Conservation (phyloP, 73 alveolate species). For the Paramecium caudatum region DNA sequence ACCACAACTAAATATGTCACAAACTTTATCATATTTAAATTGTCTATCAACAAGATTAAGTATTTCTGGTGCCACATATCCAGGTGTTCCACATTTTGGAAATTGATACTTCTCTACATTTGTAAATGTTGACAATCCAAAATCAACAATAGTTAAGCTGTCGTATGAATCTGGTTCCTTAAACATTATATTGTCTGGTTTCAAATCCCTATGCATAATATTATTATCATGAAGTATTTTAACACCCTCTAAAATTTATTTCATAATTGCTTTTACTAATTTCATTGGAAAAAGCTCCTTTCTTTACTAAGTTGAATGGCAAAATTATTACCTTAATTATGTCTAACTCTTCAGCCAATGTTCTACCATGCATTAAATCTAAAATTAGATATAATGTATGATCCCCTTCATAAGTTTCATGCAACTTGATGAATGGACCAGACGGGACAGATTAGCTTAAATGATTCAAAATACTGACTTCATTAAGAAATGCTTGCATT, state of each 20-base stretch:
- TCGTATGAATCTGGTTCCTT: slow-evolving; percentile 55
- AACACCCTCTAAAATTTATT: slow-evolving; percentile 57
- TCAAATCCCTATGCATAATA: slow-evolving; percentile 75
- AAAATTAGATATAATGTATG: slow-evolving; percentile 68
- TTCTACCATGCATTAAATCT: slow-evolving; percentile 70
- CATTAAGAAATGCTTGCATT: slow-evolving; percentile 21
- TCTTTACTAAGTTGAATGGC: neutral
- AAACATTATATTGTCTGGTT: slow-evolving; percentile 75
- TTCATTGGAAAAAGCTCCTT: slow-evolving; percentile 60
- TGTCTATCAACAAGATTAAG: slow-evolving; percentile 70
- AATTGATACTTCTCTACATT: slow-evolving; percentile 53
- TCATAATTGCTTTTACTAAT: slow-evolving; percentile 57
- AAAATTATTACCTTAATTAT: neutral
- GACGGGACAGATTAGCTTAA: neutral
- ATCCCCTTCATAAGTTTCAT: slow-evolving; percentile 75
- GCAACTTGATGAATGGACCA: slow-evolving; percentile 57
- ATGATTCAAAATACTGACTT: slow-evolving; percentile 28
- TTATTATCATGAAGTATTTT: slow-evolving; percentile 63
- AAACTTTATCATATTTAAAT: slow-evolving; percentile 61
- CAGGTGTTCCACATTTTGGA: slow-evolving; percentile 85
- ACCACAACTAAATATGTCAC: slow-evolving; percentile 76
- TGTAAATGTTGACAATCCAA: slow-evolving; percentile 71
- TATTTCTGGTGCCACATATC: slow-evolving; percentile 89
- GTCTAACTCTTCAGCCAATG: slow-evolving; percentile 67
- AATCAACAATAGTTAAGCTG: slow-evolving; percentile 68